Base-by-base conservation (phyloP, 2,329 filamentous ascomycete genomes). In the Westerdykella aurantiaca region DNA sequence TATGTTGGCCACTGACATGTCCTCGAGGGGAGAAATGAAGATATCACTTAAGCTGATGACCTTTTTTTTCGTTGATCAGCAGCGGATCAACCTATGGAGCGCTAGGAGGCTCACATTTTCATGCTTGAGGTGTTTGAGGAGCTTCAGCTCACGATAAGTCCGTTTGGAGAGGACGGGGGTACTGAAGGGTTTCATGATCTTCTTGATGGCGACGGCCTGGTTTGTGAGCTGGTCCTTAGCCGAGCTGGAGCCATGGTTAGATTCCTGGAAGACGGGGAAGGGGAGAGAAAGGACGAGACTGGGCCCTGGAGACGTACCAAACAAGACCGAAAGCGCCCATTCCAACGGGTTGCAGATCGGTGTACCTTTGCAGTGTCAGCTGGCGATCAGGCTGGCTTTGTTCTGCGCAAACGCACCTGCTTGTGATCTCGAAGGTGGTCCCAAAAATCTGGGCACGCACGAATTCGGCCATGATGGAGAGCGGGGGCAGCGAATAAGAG, bases 131-230 rank as follows among this genome's bases (percentile, higher is more conserved):
- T 98, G 93, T 77, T 97, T 98, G 63, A 98, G 77, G 51, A 98
- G 80, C 77, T 97, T 98, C 66, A 98, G 75, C 71, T 98, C 93
- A 64, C 93, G 84, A 70, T 98, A 98, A 55, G 93, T 98, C 66
- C 93, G 82, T 77, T 98, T 98, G 46, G 93, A 93, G 38, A 98
- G 78, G 46, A 98, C 93, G 1, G 93, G 90, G n/a, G 93, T 98
- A 78, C 90, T 96, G 73, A 98, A 98, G 9, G 93, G 93, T 77
- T 97, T 98, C 91, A 98, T 97, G 66, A 98, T 98, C 81, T 98
- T 98, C 81, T 98, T 98, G 68, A 98, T 90, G 47, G 93, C 93
- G 49, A 98, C 93, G 71, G 90, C 89, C 71, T 96, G 90, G 68
- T 81, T 87, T 48, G 93, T 97, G 71, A 98, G 88, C 75, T 97